Conservation (phyloP, 805 yeast species). For the Yamadazyma laniorum region DNA sequence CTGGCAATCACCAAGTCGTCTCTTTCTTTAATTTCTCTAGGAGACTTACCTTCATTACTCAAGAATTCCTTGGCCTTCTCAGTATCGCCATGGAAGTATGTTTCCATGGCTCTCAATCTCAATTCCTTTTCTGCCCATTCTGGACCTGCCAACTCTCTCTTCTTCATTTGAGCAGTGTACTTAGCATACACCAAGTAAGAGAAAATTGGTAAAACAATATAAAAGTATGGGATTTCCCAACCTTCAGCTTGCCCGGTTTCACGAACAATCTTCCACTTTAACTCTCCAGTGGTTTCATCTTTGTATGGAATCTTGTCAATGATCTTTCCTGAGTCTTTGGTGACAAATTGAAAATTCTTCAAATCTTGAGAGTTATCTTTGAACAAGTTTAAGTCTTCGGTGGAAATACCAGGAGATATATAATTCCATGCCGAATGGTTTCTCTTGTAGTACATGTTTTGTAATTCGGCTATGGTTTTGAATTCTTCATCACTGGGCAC, state of each 20-base stretch:
- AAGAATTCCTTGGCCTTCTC: constrained; percentile 53
- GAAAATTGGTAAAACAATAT: constrained; percentile 69
- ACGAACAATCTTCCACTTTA: constrained; percentile 75
- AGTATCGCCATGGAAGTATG: constrained; percentile 52
- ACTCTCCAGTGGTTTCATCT: constrained; percentile 73
- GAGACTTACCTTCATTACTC: constrained; percentile 50
- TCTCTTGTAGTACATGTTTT: constrained; percentile 55
- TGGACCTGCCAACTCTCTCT: constrained; percentile 43
- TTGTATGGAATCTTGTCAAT: constrained; percentile 83
- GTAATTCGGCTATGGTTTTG: constrained; percentile 69
- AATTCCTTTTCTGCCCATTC: constrained; percentile 87
- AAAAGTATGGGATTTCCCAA: constrained; percentile 77
- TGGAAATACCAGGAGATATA: constrained; percentile 47
- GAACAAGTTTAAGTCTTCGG: constrained; percentile 53
- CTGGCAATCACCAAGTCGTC: constrained; percentile 80
- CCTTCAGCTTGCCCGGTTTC: constrained; percentile 75
- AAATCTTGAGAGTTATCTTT: constrained; percentile 62
- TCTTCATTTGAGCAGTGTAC: constrained; percentile 43
- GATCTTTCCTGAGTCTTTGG: constrained; percentile 55
- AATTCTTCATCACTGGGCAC: constrained; percentile 69
- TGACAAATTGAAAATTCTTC: constrained; percentile 49
- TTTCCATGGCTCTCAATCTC: constrained; percentile 70
- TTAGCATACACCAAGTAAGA: constrained; percentile 52
- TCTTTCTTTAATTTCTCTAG: constrained; percentile 59
- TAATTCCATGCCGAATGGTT: constrained; percentile 52